Percentiles rank a stretch among this genome's conserved stretches.
Conservation (phyloP, 192 early-diverging fungal genomes). For the Spinellus fusiger region DNA sequence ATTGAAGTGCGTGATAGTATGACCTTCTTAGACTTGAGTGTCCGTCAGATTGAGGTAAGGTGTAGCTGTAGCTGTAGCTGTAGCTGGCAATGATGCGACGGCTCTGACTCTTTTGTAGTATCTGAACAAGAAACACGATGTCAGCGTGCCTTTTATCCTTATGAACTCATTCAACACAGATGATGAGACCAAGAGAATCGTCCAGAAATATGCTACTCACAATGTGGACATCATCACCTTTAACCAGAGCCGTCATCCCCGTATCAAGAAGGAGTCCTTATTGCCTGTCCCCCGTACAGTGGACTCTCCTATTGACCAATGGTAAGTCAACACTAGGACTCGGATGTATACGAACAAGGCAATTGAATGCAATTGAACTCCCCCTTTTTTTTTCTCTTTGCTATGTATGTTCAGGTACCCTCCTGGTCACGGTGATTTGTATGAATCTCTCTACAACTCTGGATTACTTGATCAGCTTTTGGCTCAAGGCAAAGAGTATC, state of each 20-base stretch:
- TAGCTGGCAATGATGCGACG: neutral
- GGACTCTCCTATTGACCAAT: constrained; percentile 59
- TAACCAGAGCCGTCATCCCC: constrained; percentile 94
- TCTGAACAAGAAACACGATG: constrained; percentile 82
- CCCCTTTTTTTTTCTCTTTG: no score
- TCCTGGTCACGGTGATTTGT: constrained; percentile 98
- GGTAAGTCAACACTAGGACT: constrained; percentile 27
- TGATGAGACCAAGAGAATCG: constrained; percentile 92
- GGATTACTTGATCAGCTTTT: constrained; percentile 91
- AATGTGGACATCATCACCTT: constrained; percentile 93
- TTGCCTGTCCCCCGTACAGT: constrained; percentile 75
- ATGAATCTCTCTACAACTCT: constrained; percentile 88
- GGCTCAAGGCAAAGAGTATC: constrained; percentile 93
- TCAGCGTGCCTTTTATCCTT: constrained; percentile 92
- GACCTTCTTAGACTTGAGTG: constrained; percentile 98
- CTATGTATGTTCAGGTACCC: constrained; percentile 91
- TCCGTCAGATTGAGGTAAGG: constrained; percentile 92
- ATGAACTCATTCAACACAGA: constrained; percentile 99
- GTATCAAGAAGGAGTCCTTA: constrained; percentile 88
- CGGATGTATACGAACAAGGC: neutral
- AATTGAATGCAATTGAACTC: neutral
- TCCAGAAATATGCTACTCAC: constrained; percentile 95
- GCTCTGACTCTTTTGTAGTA: constrained; percentile 46
- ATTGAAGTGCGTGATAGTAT: constrained; percentile 98
- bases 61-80: neutral